Evolutionary conservation across 192 early-diverging fungal species (phyloP), one percentile per base, ranked within the genome.

Genomic region (Cetraspora pellucida): DNA sequence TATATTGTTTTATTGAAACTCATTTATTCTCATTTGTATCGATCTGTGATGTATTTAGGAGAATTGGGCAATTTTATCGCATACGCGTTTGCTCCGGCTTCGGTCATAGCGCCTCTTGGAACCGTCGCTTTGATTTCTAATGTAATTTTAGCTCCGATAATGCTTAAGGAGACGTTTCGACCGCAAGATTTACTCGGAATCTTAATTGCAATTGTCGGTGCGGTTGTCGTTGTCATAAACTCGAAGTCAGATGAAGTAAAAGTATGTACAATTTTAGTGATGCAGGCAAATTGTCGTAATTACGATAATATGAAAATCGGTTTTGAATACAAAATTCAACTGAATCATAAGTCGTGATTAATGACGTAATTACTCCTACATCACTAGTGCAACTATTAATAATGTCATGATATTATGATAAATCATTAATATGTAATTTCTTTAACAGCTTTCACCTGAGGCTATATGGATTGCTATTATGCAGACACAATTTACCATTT

Each of bases 61-160:
- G 79, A 84, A 47, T 77, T 77, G 16, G 80, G 78, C 21, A 79
- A 90, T 78, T 83, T 90, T 81, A 63, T 85, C 80, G 92, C 92
- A 2, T 93, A 93, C 78, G 92, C 90, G 10, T 93, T 90, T 79
- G 91, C 92, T 13, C 90, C 89, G 25, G 90, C 92, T 21, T 91
- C 91, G 14, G 85, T 90, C 7, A 87, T 93, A 71, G 90, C 92
- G 21, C 92, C 92, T 0, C 74, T 93, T 31, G 92, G 92, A n/a
- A 93, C 92, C 0, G 89, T 90, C 14, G 88, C 91, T 1, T 69
- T 93, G 43, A 87, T 93, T 50, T 85, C 84, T 43, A 93, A 93
- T 82, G 90, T 90, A 10, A 87, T 92, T 47, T 63, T 93, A 21
- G 92, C 92, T 4, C 92, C 92, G 3, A 77, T 91, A 6, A 88